These are phyloP conservation scores for Mycocentrospora acerina DNA, from an alignment of 2,329 filamentous ascomycete genomes.

Conservation along the genomic window DNA sequence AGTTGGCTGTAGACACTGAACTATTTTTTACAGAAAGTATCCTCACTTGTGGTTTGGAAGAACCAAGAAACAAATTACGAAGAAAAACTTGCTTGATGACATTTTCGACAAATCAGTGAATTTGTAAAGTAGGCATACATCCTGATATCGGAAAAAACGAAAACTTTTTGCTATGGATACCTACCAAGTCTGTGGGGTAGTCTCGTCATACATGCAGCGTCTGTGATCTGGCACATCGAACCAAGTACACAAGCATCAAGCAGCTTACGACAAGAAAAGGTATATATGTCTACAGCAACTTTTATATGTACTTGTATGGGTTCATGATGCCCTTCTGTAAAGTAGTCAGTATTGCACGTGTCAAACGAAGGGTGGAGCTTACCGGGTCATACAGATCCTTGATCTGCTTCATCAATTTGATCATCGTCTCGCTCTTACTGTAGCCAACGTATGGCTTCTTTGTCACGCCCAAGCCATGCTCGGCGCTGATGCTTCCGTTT, in stretches of 20 bases:
- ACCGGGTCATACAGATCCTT: conserved; percentile 94
- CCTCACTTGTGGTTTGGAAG: too few species aligned
- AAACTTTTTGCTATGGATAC: too few species aligned
- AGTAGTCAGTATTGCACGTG: conserved; percentile 12
- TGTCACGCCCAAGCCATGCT: conserved; percentile 89
- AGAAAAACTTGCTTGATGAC: conserved; percentile 4
- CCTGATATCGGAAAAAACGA: too few species aligned
- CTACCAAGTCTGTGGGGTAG: too few species aligned
- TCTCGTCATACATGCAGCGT: too few species aligned
- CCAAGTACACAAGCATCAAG: too few species aligned
- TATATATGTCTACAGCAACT: background rate
- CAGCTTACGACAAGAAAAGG: too few species aligned
- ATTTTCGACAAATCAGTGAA: background rate
- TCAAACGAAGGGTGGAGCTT: conserved; percentile 44
- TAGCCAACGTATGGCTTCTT: conserved; percentile 97
- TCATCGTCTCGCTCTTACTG: conserved; percentile 82
- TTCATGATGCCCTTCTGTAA: conserved; percentile 94
- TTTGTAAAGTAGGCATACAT: background rate
- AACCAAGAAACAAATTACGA: background rate
- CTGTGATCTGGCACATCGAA: too few species aligned
- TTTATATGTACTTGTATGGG: conserved; percentile 88
- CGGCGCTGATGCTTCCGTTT: conserved; percentile 91
- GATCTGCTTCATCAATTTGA: conserved; percentile 90
- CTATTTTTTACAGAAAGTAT: too few species aligned
- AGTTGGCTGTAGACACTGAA: too few species aligned